These are phyloP conservation scores for Geranium incanum DNA, from an alignment of 441 rosid genomes.

Conservation along the genomic window DNA sequence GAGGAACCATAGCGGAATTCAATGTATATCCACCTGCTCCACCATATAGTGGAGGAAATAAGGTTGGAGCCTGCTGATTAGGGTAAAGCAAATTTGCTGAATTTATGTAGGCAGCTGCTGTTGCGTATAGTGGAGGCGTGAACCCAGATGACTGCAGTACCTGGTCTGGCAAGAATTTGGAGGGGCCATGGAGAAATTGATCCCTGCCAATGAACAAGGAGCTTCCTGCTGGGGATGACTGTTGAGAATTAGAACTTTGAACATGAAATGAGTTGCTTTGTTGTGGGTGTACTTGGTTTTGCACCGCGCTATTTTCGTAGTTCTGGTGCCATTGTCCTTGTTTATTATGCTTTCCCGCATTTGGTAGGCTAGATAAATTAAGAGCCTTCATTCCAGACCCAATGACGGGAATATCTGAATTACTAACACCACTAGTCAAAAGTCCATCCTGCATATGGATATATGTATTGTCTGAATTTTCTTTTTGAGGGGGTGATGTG, in stretches of 20 bases:
- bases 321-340: constrained; percentile 28
- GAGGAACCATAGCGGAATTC: constrained; percentile 34
- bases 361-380: constrained; percentile 30
- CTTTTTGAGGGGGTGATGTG: constrained; percentile 16
- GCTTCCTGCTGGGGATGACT: constrained; percentile 31
- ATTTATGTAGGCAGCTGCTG: constrained; percentile 35
- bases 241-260: constrained; percentile 32
- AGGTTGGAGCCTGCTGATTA: constrained; percentile 33
- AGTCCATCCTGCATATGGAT: constrained; percentile 11
- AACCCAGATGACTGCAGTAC: constrained; percentile 46
- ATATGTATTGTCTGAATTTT: constrained; percentile 14
- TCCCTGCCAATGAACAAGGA: constrained; percentile 29
- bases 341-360: constrained; percentile 23
- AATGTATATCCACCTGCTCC: constrained; percentile 36
- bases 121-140: constrained; percentile 36
- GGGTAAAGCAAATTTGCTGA: constrained; percentile 41
- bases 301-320: constrained; percentile 16
- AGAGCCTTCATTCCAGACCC: constrained; percentile 34
- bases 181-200: constrained; percentile 29
- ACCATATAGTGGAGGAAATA: constrained; percentile 47
- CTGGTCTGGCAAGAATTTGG: constrained; percentile 35
- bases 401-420: constrained; percentile 22
- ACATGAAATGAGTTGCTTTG: constrained; percentile 30
- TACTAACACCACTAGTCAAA: constrained; percentile 18
- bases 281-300: constrained; percentile 29